Evolutionary conservation across 129 eudicot genomes (phyloP).

Genomic region (Artemisia argyi): DNA sequence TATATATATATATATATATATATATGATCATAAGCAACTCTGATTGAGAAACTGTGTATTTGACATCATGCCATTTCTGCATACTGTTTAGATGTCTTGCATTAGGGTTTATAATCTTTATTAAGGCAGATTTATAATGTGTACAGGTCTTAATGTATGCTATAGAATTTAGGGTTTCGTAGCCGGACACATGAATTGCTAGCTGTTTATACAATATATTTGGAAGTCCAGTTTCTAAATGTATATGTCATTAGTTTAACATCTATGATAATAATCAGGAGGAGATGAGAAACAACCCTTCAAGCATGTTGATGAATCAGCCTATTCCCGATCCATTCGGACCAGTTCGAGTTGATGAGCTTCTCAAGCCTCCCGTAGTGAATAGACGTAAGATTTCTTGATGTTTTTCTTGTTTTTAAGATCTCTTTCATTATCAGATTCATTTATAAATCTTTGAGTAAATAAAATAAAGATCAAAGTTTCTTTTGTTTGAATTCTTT

Average conservation of each 20-base stretch:
- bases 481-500: slow-evolving; percentile 4
- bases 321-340: slow-evolving; percentile 48
- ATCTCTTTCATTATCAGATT: not conserved
- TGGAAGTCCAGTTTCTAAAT: not conserved
- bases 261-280: slow-evolving; percentile 43
- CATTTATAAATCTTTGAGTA: not conserved
- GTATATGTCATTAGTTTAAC: slow-evolving; percentile 1
- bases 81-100: slow-evolving; percentile 1
- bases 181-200: not conserved
- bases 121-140: not conserved
- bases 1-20: too few relatives aligned
- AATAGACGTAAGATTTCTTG: slow-evolving; percentile 70
- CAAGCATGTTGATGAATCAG: slow-evolving; percentile 73
- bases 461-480: not conserved
- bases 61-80: not conserved
- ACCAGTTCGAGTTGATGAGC: slow-evolving; percentile 69
- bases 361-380: slow-evolving; percentile 79
- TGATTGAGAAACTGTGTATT: not conserved
- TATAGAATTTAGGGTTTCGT: not conserved
- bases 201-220: not conserved
- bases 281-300: slow-evolving; percentile 60
- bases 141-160: not conserved
- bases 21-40: too few relatives aligned
- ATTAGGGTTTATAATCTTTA: not conserved
- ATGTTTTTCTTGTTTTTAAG: not conserved